Percentiles rank a stretch among this genome's conserved stretches.
These are phyloP conservation scores for Hyparrhenia diplandra DNA, from an alignment of 176 grass and related monocot genomes.

Conservation along the genomic window DNA sequence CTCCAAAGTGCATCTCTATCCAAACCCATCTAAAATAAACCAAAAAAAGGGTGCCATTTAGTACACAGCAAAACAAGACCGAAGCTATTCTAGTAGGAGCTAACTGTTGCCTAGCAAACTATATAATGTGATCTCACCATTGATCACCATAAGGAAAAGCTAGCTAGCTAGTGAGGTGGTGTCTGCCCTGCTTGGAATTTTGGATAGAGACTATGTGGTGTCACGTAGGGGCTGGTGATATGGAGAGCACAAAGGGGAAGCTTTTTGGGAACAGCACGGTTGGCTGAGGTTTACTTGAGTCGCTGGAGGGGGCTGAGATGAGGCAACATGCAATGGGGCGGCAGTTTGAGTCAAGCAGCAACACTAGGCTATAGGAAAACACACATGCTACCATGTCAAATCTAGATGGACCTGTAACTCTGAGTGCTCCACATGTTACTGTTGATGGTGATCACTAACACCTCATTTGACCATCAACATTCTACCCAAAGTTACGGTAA, in stretches of 20 bases:
- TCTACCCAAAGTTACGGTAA: no score
- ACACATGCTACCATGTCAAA: no score
- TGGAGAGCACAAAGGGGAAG: conserved; percentile 2
- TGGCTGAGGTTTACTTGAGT: conserved; percentile 2
- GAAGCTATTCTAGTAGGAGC: background rate
- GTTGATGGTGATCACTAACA: no score
- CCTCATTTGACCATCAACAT: no score
- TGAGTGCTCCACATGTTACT: no score
- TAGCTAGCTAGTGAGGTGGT: background rate
- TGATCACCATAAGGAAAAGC: background rate
- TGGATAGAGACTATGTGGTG: conserved; percentile 26
- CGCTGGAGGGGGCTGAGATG: background rate
- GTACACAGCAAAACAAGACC: background rate
- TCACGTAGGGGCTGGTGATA: conserved; percentile 15
- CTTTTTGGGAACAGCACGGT: conserved; percentile 11
- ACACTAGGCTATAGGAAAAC: background rate
- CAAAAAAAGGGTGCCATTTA: background rate
- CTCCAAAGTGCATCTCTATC: conserved; percentile 14
- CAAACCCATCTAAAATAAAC: conserved; percentile 1
- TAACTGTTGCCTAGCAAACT: background rate
- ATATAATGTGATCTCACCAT: conserved; percentile 3
- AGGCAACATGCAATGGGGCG: background rate
- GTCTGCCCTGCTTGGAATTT: conserved; percentile 9
- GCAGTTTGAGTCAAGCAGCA: conserved; percentile 4
- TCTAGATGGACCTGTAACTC: no score